phyloP scores from a whole-genome alignment of 2,329 filamentous ascomycete species.

The Onygena corvina region DNA sequence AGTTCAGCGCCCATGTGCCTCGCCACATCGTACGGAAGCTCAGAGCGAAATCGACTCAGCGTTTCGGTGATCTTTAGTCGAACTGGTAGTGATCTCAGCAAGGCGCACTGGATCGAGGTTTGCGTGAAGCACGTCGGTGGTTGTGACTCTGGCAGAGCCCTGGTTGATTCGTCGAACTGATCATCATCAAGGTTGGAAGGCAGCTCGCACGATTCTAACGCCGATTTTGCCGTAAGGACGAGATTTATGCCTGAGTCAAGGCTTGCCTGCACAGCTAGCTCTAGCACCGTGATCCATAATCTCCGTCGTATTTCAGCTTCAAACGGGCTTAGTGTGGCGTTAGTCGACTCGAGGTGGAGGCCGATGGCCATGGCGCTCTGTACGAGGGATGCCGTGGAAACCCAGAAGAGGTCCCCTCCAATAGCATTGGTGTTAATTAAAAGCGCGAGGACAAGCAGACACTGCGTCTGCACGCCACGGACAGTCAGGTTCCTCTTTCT shows the following conservation, averaged over 20 bases:
- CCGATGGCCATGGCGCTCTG: constrained; percentile 24
- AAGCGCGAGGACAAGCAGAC: constrained; percentile 24
- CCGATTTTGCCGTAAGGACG: constrained; percentile 18
- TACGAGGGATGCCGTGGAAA: constrained; percentile 24
- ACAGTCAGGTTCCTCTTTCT: constrained; percentile 21
- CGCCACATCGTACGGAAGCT: constrained; percentile 20
- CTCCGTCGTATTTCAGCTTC: constrained; percentile 22
- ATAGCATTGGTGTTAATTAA: constrained; percentile 22
- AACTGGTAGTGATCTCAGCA: constrained; percentile 15
- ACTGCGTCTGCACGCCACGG: constrained; percentile 22
- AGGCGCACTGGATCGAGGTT: constrained; percentile 16
- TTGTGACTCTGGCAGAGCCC: constrained; percentile 8
- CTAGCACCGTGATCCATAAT: constrained; percentile 29
- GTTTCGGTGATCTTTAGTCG: constrained; percentile 17
- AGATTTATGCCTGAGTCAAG: constrained; percentile 24
- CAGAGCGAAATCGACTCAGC: constrained; percentile 24
- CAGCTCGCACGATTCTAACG: neutral
- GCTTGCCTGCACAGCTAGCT: constrained; percentile 24
- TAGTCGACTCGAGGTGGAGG: constrained; percentile 24
- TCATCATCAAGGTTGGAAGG: neutral
- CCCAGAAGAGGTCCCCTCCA: constrained; percentile 27
- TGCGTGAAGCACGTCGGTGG: constrained; percentile 11
- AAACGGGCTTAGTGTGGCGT: constrained; percentile 16
- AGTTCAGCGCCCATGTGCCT: neutral
- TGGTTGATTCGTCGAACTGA: neutral